Conservation (phyloP, 2,329 filamentous ascomycete species). For the Sarocladium oryzae region DNA sequence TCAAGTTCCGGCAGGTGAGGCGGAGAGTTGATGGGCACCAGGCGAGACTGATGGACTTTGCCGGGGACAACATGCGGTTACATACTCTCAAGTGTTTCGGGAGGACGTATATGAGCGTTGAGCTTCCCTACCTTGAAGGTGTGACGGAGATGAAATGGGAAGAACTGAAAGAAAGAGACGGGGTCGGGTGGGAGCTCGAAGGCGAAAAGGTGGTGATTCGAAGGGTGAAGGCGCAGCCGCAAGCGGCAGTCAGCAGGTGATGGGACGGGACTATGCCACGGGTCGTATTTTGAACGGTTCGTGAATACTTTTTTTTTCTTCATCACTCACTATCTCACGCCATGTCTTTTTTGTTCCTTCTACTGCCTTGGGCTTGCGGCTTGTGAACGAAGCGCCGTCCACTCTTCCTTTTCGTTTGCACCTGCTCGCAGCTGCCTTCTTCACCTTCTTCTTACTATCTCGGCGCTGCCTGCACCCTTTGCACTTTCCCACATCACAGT, state of each 20-base stretch:
- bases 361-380: neutral
- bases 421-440: conserved; percentile 2
- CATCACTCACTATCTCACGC: no score
- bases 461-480: neutral
- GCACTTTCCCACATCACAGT: neutral
- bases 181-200: conserved; percentile 80
- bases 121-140: conserved; percentile 61
- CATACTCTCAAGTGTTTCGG: conserved; percentile 85
- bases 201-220: conserved; percentile 71
- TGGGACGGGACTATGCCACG: neutral
- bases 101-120: conserved; percentile 69
- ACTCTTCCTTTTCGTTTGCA: neutral
- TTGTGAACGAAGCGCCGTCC: no score
- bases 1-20: conserved; percentile 67
- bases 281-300: neutral
- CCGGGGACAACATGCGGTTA: conserved; percentile 64
- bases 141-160: conserved; percentile 66
- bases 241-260: neutral
- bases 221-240: conserved; percentile 36
- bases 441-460: neutral
- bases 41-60: conserved; percentile 73
- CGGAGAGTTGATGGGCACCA: conserved; percentile 73
- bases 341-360: no score
- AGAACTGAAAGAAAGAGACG: conserved; percentile 58
- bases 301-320: neutral